These are phyloP conservation scores for Endoconidiophora laricicola DNA, from an alignment of 2,329 filamentous ascomycete genomes.

Conservation along the genomic window DNA sequence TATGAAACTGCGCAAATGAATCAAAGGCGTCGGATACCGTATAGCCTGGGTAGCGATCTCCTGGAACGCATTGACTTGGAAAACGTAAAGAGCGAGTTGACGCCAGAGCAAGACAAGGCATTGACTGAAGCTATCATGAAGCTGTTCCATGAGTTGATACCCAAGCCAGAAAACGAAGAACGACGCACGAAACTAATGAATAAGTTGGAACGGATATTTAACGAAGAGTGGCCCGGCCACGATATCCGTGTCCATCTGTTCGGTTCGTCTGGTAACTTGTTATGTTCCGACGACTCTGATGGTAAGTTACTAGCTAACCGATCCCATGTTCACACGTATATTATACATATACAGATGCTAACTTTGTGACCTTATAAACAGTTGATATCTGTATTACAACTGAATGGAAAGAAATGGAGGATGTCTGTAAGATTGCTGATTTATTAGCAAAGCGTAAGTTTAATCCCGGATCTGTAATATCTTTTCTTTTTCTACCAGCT, in stretches of 20 bases:
- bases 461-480: not conserved
- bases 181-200: conserved; percentile 60
- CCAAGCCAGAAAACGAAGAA: conserved; percentile 60
- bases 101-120: conserved; percentile 55
- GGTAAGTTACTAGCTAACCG: conserved; percentile 36
- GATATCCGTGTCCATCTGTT: conserved; percentile 86
- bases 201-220: conserved; percentile 78
- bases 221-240: conserved; percentile 79
- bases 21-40: conserved; percentile 75
- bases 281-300: conserved; percentile 92
- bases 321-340: not conserved
- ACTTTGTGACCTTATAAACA: conserved; percentile 21
- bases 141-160: conserved; percentile 71
- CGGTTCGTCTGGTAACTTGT: conserved; percentile 89
- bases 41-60: conserved; percentile 68
- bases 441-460: conserved; percentile 67
- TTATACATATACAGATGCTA: not conserved
- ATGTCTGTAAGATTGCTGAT: conserved; percentile 78
- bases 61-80: conserved; percentile 55
- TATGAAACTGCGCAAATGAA: conserved; percentile 77
- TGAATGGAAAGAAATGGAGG: conserved; percentile 69
- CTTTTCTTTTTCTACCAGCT: not conserved
- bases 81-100: conserved; percentile 55
- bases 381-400: conserved; percentile 98
- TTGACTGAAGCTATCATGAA: conserved; percentile 71